phyloP scores from a whole-genome alignment of 2,329 filamentous ascomycete genomes.

The Botryotinia globosa region DNA sequence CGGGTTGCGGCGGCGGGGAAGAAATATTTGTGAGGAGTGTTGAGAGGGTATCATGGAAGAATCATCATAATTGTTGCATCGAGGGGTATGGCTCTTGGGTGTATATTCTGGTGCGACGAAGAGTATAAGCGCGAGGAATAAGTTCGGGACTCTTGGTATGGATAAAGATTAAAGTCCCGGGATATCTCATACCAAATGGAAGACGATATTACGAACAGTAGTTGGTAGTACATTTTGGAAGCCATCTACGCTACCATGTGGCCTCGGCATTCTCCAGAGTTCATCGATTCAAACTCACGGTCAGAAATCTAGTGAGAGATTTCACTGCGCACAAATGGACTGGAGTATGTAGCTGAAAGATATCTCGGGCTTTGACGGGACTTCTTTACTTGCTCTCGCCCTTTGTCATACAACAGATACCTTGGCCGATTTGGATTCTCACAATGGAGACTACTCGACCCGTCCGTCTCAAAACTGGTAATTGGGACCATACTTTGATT shows the following conservation, averaged over 20 bases:
- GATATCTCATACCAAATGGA: background rate
- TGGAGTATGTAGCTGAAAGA: background rate
- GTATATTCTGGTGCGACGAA: background rate
- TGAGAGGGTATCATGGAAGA: background rate
- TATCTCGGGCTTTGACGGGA: background rate
- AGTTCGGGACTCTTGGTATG: background rate
- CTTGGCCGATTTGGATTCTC: background rate
- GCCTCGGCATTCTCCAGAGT: background rate
- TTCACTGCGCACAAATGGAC: background rate
- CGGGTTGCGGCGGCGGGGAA: constrained; percentile 83
- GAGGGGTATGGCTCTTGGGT: background rate
- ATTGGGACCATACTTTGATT: background rate
- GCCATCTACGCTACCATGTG: background rate
- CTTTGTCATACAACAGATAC: background rate
- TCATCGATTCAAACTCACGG: background rate
- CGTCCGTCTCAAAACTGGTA: background rate
- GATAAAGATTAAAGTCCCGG: background rate
- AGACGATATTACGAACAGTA: background rate
- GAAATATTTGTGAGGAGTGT: constrained; percentile 73
- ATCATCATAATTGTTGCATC: background rate
- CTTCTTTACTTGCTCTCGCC: background rate
- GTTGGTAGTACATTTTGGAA: background rate
- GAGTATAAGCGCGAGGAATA: background rate
- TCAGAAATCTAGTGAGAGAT: background rate
- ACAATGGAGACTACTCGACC: background rate